Evolutionary conservation across 169 alveolate species (phyloP), one percentile per base, ranked within the genome.

Genomic region (Cryptosporidium parvum): DNA sequence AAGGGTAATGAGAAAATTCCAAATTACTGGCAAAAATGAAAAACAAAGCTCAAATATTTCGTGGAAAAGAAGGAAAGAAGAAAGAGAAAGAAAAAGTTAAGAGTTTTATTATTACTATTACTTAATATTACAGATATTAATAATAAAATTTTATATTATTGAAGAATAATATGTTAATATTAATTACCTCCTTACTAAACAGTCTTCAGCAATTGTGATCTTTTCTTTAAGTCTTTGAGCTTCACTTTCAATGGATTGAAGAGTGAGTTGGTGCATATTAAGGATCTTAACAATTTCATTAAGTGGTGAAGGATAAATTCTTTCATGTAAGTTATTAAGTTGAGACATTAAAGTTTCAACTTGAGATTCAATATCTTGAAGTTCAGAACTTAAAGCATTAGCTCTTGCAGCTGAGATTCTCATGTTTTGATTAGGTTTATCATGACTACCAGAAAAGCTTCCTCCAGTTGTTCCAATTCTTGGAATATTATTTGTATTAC

Each of bases 341-440:
- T 80, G 89, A 12, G 80, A 65, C 89, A 80, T 80, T n/a, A 80
- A 31, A 16, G 73, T 80, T 26, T 80, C 75, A 8, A 80, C 89
- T 31, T 80, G 89, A n/a, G 80, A 59, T 23, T 80, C 89, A 26
- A 80, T 80, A 44, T 80, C 75, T 16, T 80, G 89, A 14, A 80
- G 67, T 45, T 80, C 89, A 16, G 89, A 62, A 18, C 75, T 80
- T 18, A 80, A 23, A 10, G 89, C 89, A 44, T 80, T 80, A 18
- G 89, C 89, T 80, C 89, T 80, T 18, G 89, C 89, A 21, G 89
- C 89, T 9, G 89, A 80, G 9, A 80, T 80, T 37, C 89, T 80
- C 89, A 80, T 65, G 9, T 26, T 80, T 39, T 80, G 89, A 48
- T 31, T 62, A 2, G 86, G 68, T 73, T 42, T 73, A 0, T 58